Evolutionary conservation across 495 filamentous ascomycete species (phyloP).

Genomic region (Penicillium maclennaniae): DNA sequence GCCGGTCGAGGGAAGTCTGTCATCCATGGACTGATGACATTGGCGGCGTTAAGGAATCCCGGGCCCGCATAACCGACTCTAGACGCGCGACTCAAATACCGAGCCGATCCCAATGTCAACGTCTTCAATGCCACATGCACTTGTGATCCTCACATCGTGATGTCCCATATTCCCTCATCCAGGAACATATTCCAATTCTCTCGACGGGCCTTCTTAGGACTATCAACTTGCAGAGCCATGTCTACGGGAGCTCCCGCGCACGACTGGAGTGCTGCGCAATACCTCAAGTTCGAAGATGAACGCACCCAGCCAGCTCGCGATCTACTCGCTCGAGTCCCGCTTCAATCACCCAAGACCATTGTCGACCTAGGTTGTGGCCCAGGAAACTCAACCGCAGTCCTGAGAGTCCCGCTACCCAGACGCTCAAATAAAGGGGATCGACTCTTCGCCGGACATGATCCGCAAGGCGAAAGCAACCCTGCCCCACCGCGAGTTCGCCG

Average conservation of each 20-base stretch:
- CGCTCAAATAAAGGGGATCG: slow-evolving; percentile 47
- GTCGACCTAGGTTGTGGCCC: slow-evolving; percentile 56
- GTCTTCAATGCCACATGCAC: background rate
- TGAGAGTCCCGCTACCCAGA: slow-evolving; percentile 42
- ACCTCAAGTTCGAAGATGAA: slow-evolving; percentile 46
- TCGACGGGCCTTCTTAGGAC: slow-evolving; percentile 6
- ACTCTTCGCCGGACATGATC: slow-evolving; percentile 53
- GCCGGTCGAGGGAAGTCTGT: background rate
- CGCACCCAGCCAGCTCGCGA: slow-evolving; percentile 44
- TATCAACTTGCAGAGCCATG: slow-evolving; percentile 5
- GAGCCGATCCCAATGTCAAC: background rate
- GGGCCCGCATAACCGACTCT: background rate
- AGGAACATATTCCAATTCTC: slow-evolving; percentile 6
- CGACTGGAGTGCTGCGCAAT: slow-evolving; percentile 48
- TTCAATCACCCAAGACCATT: slow-evolving; percentile 34
- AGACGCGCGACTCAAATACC: background rate
- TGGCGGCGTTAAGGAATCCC: background rate
- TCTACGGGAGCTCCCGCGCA: slow-evolving; percentile 10
- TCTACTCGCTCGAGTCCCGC: slow-evolving; percentile 37
- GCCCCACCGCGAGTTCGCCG: slow-evolving; percentile 29
- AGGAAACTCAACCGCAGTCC: slow-evolving; percentile 47
- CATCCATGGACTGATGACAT: background rate
- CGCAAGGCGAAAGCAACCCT: slow-evolving; percentile 35
- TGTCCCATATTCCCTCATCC: slow-evolving; percentile 5
- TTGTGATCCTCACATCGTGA: background rate